Percentiles rank a stretch among this genome's conserved stretches.
These are phyloP conservation scores for Wallacemonas sp. DNA, from an alignment of 208 protist species.

Conservation along the genomic window DNA sequence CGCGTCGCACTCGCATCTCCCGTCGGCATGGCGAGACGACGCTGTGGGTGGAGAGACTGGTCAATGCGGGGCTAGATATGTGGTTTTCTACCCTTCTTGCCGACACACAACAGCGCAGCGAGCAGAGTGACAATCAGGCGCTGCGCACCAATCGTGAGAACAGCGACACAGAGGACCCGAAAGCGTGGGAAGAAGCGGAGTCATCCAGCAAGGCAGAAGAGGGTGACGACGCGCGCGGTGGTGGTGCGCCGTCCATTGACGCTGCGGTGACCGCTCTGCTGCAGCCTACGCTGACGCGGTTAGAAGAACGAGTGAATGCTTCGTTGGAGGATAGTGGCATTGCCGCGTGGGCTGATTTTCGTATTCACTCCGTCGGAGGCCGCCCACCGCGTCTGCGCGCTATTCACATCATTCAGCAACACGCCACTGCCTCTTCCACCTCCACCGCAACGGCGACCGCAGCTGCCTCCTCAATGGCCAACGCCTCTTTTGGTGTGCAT, in stretches of 20 bases:
- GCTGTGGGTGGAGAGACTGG: constrained; percentile 71
- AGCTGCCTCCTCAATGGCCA: not conserved
- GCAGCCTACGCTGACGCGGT: constrained; percentile 22
- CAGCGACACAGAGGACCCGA: too few species aligned
- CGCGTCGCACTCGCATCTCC: constrained; percentile 72
- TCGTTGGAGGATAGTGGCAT: constrained; percentile 81
- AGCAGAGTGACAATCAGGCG: constrained; percentile 3
- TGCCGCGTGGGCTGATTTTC: constrained; percentile 63
- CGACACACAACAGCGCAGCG: constrained; percentile 1
- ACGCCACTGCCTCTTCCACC: constrained; percentile 15
- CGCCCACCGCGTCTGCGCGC: constrained; percentile 59
- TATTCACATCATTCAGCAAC: constrained; percentile 50
- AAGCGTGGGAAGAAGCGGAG: too few species aligned
- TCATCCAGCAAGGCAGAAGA: too few species aligned
- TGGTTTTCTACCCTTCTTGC: constrained; percentile 18
- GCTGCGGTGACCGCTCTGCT: constrained; percentile 16
- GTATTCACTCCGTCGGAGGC: constrained; percentile 59
- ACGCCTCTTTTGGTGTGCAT: too few species aligned
- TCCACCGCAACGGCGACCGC: not conserved
- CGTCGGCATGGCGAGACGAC: constrained; percentile 73
- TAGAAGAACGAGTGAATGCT: constrained; percentile 81
- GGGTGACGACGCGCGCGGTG: not conserved
- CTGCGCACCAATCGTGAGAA: too few species aligned
- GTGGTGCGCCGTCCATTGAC: constrained; percentile 5
- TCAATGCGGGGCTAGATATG: constrained; percentile 65